Evolutionary conservation across 208 protist species (phyloP).

Genomic region (Acanthamoeba castellanii): DNA sequence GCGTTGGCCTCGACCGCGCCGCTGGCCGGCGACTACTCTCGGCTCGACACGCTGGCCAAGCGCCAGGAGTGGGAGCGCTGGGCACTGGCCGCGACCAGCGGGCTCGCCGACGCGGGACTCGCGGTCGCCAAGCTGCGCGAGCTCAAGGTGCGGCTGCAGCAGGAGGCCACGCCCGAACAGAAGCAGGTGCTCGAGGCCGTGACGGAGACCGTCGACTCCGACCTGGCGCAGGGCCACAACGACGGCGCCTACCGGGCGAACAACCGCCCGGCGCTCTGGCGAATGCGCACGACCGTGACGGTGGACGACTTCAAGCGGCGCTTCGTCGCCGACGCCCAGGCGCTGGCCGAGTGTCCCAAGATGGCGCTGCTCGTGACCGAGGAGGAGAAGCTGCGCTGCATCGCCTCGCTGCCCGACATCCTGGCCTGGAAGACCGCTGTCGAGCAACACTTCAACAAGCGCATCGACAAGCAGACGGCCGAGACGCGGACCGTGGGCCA

Average conservation of each 20-base stretch:
- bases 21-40: slow-evolving; percentile 35
- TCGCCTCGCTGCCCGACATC: neutral
- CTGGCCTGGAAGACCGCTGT: slow-evolving; percentile 24
- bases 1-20: slow-evolving; percentile 10
- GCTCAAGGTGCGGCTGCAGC: slow-evolving; percentile 18
- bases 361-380: neutral
- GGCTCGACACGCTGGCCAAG: slow-evolving; percentile 39
- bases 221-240: neutral
- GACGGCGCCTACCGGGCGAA: neutral
- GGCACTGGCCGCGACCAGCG: neutral
- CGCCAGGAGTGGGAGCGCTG: slow-evolving; percentile 43
- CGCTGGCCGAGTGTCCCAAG: neutral
- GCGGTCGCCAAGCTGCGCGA: slow-evolving; percentile 8
- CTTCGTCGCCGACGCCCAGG: neutral
- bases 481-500: neutral
- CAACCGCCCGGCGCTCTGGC: slow-evolving; percentile 36
- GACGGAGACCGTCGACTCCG: slow-evolving; percentile 33
- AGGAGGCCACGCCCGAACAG: neutral
- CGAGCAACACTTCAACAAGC: slow-evolving; percentile 37
- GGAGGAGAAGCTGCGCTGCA: slow-evolving; percentile 1
- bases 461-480: slow-evolving; percentile 50
- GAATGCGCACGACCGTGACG: neutral
- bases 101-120: neutral
- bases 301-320: neutral
- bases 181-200: slow-evolving; percentile 25